Percentiles rank a stretch among this genome's conserved stretches.
phyloP scores from a whole-genome alignment of 805 yeast species.

The Schizosaccharomyces cryophilus region DNA sequence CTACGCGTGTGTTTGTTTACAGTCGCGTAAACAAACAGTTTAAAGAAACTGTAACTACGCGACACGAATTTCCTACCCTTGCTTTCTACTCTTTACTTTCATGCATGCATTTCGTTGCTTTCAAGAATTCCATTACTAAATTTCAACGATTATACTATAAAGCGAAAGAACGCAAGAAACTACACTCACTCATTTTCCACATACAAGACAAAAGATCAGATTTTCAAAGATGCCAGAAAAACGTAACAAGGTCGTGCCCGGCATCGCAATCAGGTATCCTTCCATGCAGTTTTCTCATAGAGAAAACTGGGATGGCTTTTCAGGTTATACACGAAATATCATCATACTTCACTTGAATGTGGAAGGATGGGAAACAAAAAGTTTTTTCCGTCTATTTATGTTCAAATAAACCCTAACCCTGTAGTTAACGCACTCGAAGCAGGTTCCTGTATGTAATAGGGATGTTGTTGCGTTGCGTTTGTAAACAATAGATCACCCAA shows the following conservation, averaged over 20 bases:
- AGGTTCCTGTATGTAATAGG: no score
- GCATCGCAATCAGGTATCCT: constrained; percentile 1
- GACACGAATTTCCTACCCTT: no score
- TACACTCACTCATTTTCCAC: not conserved
- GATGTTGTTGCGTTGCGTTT: no score
- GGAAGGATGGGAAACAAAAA: not conserved
- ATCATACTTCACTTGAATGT: constrained; percentile 2
- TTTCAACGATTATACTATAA: no score
- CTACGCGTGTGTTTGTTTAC: no score
- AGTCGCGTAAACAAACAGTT: no score
- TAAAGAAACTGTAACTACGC: no score
- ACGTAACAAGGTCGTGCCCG: constrained; percentile 1
- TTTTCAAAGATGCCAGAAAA: not conserved
- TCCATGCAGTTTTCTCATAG: not conserved
- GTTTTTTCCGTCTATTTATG: not conserved
- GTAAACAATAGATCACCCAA: no score
- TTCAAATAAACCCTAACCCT: not conserved
- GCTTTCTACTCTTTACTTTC: no score
- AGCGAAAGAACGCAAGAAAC: not conserved
- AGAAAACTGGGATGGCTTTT: not conserved
- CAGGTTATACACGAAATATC: not conserved
- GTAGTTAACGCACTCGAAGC: not conserved
- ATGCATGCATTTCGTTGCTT: no score
- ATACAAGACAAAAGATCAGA: not conserved
- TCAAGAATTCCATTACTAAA: no score